Conservation (phyloP, 192 early-diverging fungal genomes). For the Chytriomyces confervae region DNA sequence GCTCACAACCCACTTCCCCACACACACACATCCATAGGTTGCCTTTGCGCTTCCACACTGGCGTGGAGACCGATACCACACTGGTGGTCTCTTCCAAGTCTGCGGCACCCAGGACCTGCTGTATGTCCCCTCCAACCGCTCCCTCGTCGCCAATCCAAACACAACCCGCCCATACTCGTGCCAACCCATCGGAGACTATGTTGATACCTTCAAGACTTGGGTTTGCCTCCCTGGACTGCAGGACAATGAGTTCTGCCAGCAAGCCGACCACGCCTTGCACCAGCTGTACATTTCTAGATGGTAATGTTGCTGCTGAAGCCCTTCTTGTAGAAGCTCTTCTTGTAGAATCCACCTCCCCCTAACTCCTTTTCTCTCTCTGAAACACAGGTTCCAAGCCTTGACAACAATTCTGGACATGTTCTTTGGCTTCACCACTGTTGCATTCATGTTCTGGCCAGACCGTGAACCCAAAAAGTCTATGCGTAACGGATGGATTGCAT, state of each 20-base stretch:
- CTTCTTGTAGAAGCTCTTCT: too few relatives aligned
- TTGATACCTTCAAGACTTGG: not conserved
- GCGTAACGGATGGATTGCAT: not conserved
- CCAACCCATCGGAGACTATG: not conserved
- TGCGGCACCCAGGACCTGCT: not conserved
- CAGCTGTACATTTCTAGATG: too few relatives aligned
- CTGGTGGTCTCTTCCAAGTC: conserved; percentile 1
- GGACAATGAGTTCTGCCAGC: too few relatives aligned
- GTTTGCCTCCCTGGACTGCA: too few relatives aligned
- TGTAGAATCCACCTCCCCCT: too few relatives aligned
- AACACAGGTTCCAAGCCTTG: not conserved
- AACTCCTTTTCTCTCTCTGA: too few relatives aligned
- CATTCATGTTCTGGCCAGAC: conserved; percentile 5
- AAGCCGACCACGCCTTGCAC: too few relatives aligned
- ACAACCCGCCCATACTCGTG: not conserved
- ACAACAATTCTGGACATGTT: conserved; percentile 12
- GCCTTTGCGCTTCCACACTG: not conserved
- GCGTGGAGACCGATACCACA: conserved; percentile 2
- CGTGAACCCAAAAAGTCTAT: not conserved
- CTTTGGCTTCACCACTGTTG: conserved; percentile 11
- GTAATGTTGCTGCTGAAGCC: too few relatives aligned
- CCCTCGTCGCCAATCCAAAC: not conserved
- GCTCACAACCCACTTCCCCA: too few relatives aligned
- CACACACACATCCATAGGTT: too few relatives aligned
- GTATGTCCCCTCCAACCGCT: not conserved